Base-by-base conservation (phyloP, 176 grass and related monocot genomes). In the Pharus latifolius region DNA sequence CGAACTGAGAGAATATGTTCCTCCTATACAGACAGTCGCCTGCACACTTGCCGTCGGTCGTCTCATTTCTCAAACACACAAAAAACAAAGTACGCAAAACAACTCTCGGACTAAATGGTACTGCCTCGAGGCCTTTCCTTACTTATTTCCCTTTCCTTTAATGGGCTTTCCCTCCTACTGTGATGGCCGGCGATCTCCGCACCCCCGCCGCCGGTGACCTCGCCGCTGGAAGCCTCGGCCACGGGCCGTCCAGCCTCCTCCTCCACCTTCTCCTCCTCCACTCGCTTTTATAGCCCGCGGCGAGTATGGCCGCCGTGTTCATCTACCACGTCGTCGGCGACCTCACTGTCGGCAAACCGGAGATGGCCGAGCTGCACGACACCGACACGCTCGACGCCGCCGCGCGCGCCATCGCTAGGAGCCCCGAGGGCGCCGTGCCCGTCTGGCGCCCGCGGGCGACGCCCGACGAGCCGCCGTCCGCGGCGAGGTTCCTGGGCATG, bases 241-340 rank as follows among this genome's bases (percentile, higher is more conserved):
- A n/a, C n/a, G n/a, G n/a, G n/a, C n/a, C n/a, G n/a, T n/a, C n/a
- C n/a, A n/a, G n/a, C n/a, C n/a, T n/a, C n/a, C n/a, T 83, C 23
- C 86, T 92, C 55, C 93, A 96, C 69, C 89, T 96, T 15, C 80
- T 88, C 63, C 87, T 91, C 67, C 90, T 88, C 57, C 90, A 90
- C 78, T 94, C 95, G 23, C 90, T 91, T 14, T 91, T 90, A 90
- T 93, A 88, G 50, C 87, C 72, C 73, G 62, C 32, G 13, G 4
- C 52, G 1, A 15, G 6, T 33, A 97, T 99, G 95, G 79, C 87
- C 50, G 73, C 72, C 56, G 69, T 98, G 23, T 99, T 99, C 87
- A 74, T 84, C 84, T 87, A 93, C 79, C 90, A 99, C 61, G 95
- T 99, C 31, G 83, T 99, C 41, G 95, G 95, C 17, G 90, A 99